phyloP scores from a whole-genome alignment of 2,329 filamentous ascomycete genomes.

The Tolypocladium ophioglossoides region DNA sequence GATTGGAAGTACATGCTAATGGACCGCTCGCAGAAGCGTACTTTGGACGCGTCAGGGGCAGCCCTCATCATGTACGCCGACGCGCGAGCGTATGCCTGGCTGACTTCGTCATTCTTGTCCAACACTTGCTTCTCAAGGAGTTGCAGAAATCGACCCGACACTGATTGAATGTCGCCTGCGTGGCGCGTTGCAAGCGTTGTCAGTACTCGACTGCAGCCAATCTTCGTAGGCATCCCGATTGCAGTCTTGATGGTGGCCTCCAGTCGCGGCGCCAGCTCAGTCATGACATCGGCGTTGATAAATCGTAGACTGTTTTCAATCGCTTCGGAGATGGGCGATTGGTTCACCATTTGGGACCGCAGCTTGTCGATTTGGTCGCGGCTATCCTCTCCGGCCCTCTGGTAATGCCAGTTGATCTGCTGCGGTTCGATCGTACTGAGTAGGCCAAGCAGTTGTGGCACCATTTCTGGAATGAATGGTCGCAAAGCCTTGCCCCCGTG shows the following conservation, averaged over 20 bases:
- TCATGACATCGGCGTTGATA: constrained; percentile 70
- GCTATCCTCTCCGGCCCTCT: constrained; percentile 78
- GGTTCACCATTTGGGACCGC: constrained; percentile 69
- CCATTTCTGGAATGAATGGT: constrained; percentile 70
- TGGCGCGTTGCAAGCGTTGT: constrained; percentile 77
- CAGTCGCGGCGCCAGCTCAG: constrained; percentile 58
- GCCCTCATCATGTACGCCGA: constrained; percentile 72
- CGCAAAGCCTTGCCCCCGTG: constrained; percentile 70
- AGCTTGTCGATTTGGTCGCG: constrained; percentile 85
- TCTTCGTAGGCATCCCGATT: constrained; percentile 86
- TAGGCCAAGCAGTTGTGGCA: constrained; percentile 70
- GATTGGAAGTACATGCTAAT: constrained; percentile 69
- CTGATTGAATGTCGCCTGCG: constrained; percentile 60
- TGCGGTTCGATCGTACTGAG: constrained; percentile 85
- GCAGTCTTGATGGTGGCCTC: constrained; percentile 74
- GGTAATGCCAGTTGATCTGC: constrained; percentile 82
- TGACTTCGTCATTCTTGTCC: constrained; percentile 90
- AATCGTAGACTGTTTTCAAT: constrained; percentile 83
- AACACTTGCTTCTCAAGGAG: constrained; percentile 71
- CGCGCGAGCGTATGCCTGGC: constrained; percentile 75
- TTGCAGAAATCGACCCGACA: constrained; percentile 66
- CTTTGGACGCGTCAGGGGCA: constrained; percentile 36
- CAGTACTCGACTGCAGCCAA: constrained; percentile 78
- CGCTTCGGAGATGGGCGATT: constrained; percentile 83
- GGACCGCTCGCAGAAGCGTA: constrained; percentile 40